phyloP scores from a whole-genome alignment of 192 early-diverging fungal genomes.

The Coemansia sp. region DNA sequence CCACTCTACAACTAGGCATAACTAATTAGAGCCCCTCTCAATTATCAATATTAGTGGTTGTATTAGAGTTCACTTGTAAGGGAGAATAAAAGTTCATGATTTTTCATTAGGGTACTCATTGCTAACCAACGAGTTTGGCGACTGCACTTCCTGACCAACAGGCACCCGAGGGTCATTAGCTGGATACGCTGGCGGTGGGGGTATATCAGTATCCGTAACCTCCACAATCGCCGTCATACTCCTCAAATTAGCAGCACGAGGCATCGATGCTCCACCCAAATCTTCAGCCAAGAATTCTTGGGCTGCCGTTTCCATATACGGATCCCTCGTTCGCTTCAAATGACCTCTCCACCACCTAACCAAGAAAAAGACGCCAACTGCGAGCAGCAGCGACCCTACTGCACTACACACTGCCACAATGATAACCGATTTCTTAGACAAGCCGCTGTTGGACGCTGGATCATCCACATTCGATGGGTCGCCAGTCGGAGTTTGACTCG shows the following conservation, averaged over 20 bases:
- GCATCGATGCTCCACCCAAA: constrained; percentile 20
- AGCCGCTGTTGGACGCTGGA: not conserved
- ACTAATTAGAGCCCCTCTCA: too few relatives aligned
- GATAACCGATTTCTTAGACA: constrained; percentile 2
- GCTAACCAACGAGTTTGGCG: not conserved
- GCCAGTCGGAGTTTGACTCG: not conserved
- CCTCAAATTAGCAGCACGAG: not conserved
- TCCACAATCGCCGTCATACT: not conserved
- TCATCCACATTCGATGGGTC: not conserved
- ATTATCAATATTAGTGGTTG: too few relatives aligned
- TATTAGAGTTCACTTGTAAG: not conserved
- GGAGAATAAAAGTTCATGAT: not conserved
- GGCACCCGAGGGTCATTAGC: not conserved
- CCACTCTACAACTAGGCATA: too few relatives aligned
- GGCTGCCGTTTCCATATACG: constrained; percentile 17
- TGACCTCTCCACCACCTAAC: constrained; percentile 8
- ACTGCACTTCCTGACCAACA: not conserved
- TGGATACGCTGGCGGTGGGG: not conserved
- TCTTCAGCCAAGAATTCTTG: constrained; percentile 15
- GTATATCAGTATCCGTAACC: not conserved
- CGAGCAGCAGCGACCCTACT: constrained; percentile 9
- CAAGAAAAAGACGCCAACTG: not conserved
- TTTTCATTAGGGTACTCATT: constrained; percentile 1
- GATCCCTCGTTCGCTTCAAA: constrained; percentile 7
- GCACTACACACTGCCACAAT: constrained; percentile 18